Evolutionary conservation across 495 filamentous ascomycete species (phyloP), one percentile per base, ranked within the genome.

Genomic region (Astrothelium macrocarpum): DNA sequence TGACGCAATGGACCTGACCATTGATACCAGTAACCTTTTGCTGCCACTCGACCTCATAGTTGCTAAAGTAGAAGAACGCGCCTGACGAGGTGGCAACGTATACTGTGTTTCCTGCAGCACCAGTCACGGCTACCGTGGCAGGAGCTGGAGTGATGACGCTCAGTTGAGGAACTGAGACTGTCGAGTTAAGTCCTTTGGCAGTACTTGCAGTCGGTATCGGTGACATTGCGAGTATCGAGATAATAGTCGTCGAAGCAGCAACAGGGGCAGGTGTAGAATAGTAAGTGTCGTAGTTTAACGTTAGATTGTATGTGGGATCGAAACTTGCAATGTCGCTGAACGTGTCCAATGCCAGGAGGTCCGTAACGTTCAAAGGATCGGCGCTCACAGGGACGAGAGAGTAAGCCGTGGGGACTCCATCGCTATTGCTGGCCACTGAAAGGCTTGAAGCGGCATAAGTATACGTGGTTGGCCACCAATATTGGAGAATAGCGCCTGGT

Each of bases 31-130:
- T 66, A 14, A 60, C 42, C 18, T 23, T 36, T n/a, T 62, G 43
- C 42, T 65, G 58, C 20, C 14, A 26, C n/a, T 65, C 46, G n/a
- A 70, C 56, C 43, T 68, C 63, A 43, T 70, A 70, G 9, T 16
- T 25, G 59, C 46, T 62, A 56, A 67, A 74, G 65, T 71, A 73
- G 29, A 75, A 63, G 49, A 75, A 69, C 2, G 73, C 69, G 12
- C 58, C 59, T 29, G 60, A 66, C 32, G 65, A 69, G 23, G 68
- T 62, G 26, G 62, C 64, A 12, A 34, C 53, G 14, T 61, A 34
- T n/a, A n/a, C 49, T 20, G 49, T 56, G 7, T 39, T 53, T 12
- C 39, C 58, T 14, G n/a, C 31, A 2, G 62, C 53, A 14, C 68
- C 63, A 1, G 66, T 65, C 10, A 70, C 61, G 12, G 64, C 62